Percentiles rank a stretch among this genome's conserved stretches.
phyloP scores from a whole-genome alignment of 1,139 yeast species.

The Kluyveromyces marxianus region DNA sequence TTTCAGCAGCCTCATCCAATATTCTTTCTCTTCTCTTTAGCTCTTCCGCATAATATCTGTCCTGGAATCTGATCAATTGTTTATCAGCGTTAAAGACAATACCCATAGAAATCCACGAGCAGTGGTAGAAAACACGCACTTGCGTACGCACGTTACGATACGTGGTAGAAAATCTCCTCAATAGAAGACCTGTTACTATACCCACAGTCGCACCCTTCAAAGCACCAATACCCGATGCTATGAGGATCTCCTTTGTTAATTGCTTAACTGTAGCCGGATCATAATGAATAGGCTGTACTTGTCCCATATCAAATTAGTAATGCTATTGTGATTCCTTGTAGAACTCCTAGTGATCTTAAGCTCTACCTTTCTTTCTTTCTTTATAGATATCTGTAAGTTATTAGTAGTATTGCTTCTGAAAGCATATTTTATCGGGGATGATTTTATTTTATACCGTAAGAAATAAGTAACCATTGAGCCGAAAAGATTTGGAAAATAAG shows the following conservation, averaged over 20 bases:
- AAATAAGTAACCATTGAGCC: too few relatives aligned
- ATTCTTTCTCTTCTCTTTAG: slow-evolving; percentile 28
- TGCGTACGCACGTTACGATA: slow-evolving; percentile 33
- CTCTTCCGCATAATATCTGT: slow-evolving; percentile 30
- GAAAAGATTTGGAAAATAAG: too few relatives aligned
- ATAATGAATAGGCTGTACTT: slow-evolving; percentile 31
- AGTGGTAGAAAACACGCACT: slow-evolving; percentile 35
- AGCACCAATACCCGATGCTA: slow-evolving; percentile 34
- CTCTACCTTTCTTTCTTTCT: background rate
- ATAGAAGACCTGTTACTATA: slow-evolving; percentile 27
- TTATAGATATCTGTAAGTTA: too few relatives aligned
- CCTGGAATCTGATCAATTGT: slow-evolving; percentile 32
- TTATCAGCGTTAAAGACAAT: slow-evolving; percentile 36
- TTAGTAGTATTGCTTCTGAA: too few relatives aligned
- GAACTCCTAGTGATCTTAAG: background rate
- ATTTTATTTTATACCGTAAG: too few relatives aligned
- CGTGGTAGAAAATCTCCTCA: slow-evolving; percentile 30
- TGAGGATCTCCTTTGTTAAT: slow-evolving; percentile 29
- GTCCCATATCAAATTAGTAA: slow-evolving; percentile 9
- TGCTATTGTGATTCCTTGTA: slow-evolving; percentile 10
- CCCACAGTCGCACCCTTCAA: slow-evolving; percentile 34
- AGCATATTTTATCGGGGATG: too few relatives aligned
- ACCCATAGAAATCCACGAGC: slow-evolving; percentile 35
- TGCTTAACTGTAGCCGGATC: slow-evolving; percentile 30
- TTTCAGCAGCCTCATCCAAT: slow-evolving; percentile 37